These are phyloP conservation scores for Aaosphaeria arxii DNA, from an alignment of 2,329 filamentous ascomycete species.

Conservation along the genomic window DNA sequence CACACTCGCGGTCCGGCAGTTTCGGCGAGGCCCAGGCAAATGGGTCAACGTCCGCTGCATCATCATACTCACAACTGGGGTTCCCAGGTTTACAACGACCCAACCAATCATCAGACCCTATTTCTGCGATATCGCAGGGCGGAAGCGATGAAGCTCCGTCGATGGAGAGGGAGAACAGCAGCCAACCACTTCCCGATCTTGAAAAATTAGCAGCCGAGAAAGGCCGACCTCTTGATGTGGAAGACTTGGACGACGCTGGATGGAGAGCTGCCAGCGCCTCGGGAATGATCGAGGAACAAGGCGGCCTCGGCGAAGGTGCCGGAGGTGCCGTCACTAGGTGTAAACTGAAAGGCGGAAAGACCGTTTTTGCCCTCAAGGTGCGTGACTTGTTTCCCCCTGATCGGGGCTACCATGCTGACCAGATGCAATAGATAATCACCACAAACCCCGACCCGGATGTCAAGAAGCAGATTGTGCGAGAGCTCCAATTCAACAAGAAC, in stretches of 20 bases:
- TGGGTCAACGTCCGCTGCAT: constrained; percentile 83
- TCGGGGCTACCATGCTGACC: constrained; percentile 8
- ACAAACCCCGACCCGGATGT: constrained; percentile 97
- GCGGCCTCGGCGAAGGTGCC: constrained; percentile 88
- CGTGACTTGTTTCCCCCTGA: constrained; percentile 2
- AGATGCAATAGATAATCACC: constrained; percentile 70
- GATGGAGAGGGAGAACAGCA: constrained; percentile 81
- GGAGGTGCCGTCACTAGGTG: constrained; percentile 93
- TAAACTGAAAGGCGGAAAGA: constrained; percentile 85
- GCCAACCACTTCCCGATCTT: constrained; percentile 72
- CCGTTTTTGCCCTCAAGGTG: constrained; percentile 94
- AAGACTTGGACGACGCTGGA: constrained; percentile 90
- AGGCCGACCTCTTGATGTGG: constrained; percentile 81
- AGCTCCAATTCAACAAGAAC: constrained; percentile 96
- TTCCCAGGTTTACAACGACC: constrained; percentile 67
- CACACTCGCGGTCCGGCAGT: constrained; percentile 79
- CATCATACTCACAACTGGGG: constrained; percentile 70
- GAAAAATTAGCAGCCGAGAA: constrained; percentile 80
- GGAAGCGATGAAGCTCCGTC: constrained; percentile 63
- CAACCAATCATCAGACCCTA: constrained; percentile 71
- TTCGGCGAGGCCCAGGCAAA: constrained; percentile 78
- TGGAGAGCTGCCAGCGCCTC: constrained; percentile 93
- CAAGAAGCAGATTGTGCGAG: constrained; percentile 96
- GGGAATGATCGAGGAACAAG: constrained; percentile 82
- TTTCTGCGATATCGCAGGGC: constrained; percentile 81